A percentile compares a stretch with the other conserved stretches of the same genome.
phyloP scores from a whole-genome alignment of 345 rosid genomes.

The Citrus glauca region DNA sequence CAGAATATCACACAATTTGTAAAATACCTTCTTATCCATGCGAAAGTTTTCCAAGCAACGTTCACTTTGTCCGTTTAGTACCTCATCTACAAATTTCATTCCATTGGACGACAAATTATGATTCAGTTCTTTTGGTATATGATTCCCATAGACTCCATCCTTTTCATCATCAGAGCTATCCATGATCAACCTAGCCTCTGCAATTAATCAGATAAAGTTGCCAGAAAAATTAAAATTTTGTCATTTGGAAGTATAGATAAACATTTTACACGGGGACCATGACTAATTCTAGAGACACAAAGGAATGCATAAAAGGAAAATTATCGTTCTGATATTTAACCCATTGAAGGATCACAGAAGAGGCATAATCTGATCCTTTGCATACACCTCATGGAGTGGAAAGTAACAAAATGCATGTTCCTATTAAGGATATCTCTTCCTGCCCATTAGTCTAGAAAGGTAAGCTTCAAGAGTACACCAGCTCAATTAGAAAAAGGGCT shows the following conservation, averaged over 20 bases:
- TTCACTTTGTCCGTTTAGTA: constrained; percentile 61
- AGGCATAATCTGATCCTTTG: neutral
- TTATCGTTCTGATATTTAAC: neutral
- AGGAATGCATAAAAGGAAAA: neutral
- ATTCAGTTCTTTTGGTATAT: constrained; percentile 41
- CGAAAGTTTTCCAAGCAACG: constrained; percentile 75
- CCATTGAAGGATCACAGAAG: neutral
- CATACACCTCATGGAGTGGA: neutral
- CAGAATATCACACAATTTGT: constrained; percentile 71
- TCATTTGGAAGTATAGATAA: neutral
- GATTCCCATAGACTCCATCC: constrained; percentile 35
- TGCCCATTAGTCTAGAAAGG: neutral
- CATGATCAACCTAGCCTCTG: constrained; percentile 39
- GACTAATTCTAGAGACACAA: neutral
- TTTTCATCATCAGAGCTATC: constrained; percentile 56
- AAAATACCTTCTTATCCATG: constrained; percentile 84
- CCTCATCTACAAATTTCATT: constrained; percentile 74
- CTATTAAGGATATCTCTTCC: neutral
- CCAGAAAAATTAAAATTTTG: neutral
- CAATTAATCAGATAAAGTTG: neutral
- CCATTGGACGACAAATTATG: constrained; percentile 36
- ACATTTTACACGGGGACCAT: neutral
- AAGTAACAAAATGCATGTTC: neutral
- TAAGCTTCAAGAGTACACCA: neutral
- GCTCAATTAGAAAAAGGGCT: neutral